Evolutionary conservation across 352 stramenopile species (phyloP).

Genomic region (Globisporangium splendens): DNA sequence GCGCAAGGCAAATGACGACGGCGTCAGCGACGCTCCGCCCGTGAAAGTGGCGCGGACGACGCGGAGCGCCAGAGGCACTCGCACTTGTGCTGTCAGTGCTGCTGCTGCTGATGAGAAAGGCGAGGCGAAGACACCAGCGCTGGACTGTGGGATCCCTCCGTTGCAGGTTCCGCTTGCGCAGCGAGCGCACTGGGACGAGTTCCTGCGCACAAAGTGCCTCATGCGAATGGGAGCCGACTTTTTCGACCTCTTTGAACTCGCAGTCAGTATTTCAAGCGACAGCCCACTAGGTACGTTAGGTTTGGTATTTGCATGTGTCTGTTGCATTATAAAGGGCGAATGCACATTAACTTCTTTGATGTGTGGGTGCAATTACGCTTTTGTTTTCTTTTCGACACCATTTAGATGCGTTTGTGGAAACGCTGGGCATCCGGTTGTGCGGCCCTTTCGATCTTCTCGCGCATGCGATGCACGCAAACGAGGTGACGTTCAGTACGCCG

Average conservation of each 20-base stretch:
- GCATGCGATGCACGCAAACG: constrained; percentile 7
- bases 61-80: not conserved
- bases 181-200: constrained; percentile 29
- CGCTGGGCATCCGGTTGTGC: constrained; percentile 34
- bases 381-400: no score
- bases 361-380: no score
- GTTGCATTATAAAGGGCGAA: not conserved
- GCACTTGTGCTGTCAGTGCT: not conserved
- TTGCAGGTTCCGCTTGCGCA: constrained; percentile 14
- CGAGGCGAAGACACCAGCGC: not conserved
- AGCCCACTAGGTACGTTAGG: constrained; percentile 25
- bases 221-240: constrained; percentile 32
- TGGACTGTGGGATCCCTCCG: not conserved
- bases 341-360: constrained; percentile 5
- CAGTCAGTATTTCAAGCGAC: constrained; percentile 21
- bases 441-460: constrained; percentile 50
- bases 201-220: constrained; percentile 36
- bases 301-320: not conserved
- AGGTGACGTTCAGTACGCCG: constrained; percentile 28
- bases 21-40: not conserved
- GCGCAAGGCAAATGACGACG: constrained; percentile 1
- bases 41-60: not conserved
- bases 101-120: not conserved
- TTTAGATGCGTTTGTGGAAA: constrained; percentile 51
- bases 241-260: constrained; percentile 46